phyloP scores from a whole-genome alignment of 2,329 filamentous ascomycete genomes.

The Nothomitra cinnamomea region DNA sequence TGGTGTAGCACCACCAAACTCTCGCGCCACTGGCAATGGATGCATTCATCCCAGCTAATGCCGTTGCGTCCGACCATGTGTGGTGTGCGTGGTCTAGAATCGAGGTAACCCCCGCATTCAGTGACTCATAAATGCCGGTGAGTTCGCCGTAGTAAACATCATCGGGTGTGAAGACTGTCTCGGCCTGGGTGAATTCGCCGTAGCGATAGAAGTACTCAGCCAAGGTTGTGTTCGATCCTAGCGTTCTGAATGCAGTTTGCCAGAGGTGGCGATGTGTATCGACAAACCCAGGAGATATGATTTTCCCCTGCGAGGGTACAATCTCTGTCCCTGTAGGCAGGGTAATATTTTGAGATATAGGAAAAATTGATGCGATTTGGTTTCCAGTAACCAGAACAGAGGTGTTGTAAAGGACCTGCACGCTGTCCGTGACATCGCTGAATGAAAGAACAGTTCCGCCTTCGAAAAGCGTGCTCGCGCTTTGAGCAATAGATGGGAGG shows the following conservation, averaged over 20 bases:
- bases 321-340: conserved; percentile 12
- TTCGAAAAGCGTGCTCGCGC: background rate
- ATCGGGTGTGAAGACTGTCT: conserved; percentile 21
- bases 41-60: conserved; percentile 29
- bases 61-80: conserved; percentile 26
- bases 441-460: background rate
- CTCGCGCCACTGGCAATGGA: conserved; percentile 31
- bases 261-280: conserved; percentile 35
- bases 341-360: background rate
- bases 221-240: conserved; percentile 33
- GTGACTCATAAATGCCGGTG: conserved; percentile 30
- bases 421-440: background rate
- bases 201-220: conserved; percentile 30
- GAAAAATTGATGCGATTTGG: background rate
- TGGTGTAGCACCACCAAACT: conserved; percentile 30
- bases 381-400: background rate
- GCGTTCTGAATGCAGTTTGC: conserved; percentile 37
- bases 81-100: conserved; percentile 36
- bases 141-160: conserved; percentile 32
- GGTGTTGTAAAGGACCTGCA: background rate
- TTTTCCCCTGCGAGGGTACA: conserved; percentile 25
- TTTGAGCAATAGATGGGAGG: too few relatives aligned
- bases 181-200: conserved; percentile 18
- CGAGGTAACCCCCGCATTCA: conserved; percentile 37
- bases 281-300: conserved; percentile 27